Conservation (phyloP, 2,329 filamentous ascomycete genomes). For the Metarhizium anisopliae region DNA sequence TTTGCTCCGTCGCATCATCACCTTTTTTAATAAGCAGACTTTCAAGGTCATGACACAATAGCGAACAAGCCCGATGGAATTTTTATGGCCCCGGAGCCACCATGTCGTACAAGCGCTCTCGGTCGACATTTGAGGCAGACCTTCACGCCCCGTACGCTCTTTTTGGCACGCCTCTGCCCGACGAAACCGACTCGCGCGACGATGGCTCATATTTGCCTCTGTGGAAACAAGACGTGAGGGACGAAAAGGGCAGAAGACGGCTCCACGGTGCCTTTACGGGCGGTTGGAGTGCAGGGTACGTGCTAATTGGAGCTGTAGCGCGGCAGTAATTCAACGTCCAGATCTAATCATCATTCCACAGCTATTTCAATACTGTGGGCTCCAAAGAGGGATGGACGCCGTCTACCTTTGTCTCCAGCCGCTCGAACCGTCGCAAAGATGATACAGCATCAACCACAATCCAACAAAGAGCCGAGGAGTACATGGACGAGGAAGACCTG, state of each 20-base stretch:
- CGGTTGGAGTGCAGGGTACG: conserved; percentile 90
- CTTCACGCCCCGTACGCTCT: conserved; percentile 64
- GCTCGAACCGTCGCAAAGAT: conserved; percentile 66
- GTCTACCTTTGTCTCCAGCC: conserved; percentile 83
- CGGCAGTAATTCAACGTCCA: not conserved
- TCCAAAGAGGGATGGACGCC: conserved; percentile 98
- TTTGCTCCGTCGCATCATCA: not conserved
- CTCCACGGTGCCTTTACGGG: conserved; percentile 95
- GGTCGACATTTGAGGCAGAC: conserved; percentile 70
- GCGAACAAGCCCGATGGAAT: not conserved
- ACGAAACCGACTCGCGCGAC: conserved; percentile 70
- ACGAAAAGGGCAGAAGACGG: conserved; percentile 82
- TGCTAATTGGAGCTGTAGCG: conserved; percentile 5
- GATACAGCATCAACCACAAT: conserved; percentile 30
- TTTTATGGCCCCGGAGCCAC: conserved; percentile 9
- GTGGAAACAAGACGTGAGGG: conserved; percentile 98
- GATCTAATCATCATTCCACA: conserved; percentile 23
- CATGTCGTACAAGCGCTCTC: conserved; percentile 77
- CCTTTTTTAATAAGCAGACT: not conserved
- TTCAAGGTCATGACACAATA: not conserved
- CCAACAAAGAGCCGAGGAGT: conserved; percentile 72
- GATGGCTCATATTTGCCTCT: conserved; percentile 87
- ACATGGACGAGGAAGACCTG: conserved; percentile 96
- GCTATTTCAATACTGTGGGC: conserved; percentile 96
- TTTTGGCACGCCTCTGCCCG: conserved; percentile 79